phyloP scores from a whole-genome alignment of 1,284 basidiomycete genomes.

The Puccinia horiana region DNA sequence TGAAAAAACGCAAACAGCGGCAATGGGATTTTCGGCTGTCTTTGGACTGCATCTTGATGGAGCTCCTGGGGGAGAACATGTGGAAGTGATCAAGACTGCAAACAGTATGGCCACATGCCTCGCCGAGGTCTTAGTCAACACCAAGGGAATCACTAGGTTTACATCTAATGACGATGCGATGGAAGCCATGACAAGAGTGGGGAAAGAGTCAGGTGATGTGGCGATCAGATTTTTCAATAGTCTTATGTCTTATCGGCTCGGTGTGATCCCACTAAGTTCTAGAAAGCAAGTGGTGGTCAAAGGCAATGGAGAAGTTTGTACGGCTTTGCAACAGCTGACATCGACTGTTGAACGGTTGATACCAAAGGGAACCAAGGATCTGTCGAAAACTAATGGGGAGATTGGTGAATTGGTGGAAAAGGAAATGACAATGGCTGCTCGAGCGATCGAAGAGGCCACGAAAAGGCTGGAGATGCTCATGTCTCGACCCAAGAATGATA shows the following conservation, averaged over 20 bases:
- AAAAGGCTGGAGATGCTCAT: conserved; percentile 85
- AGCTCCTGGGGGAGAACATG: conserved; percentile 87
- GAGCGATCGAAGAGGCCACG: conserved; percentile 90
- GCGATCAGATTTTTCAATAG: conserved; percentile 91
- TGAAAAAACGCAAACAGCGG: conserved; percentile 89
- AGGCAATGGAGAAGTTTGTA: conserved; percentile 81
- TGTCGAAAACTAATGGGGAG: conserved; percentile 82
- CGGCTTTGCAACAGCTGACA: conserved; percentile 78
- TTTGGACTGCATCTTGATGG: conserved; percentile 89
- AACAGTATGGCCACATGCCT: conserved; percentile 94
- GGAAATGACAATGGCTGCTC: conserved; percentile 91
- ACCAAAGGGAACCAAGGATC: conserved; percentile 76
- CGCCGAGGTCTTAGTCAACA: conserved; percentile 84
- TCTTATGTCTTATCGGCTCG: conserved; percentile 88
- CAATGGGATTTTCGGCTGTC: conserved; percentile 91
- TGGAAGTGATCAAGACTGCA: conserved; percentile 95
- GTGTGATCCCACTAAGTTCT: conserved; percentile 64
- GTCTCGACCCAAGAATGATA: conserved; percentile 79
- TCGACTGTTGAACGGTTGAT: conserved; percentile 82
- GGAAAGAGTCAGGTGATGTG: conserved; percentile 81
- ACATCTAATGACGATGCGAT: conserved; percentile 85
- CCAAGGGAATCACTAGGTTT: conserved; percentile 92
- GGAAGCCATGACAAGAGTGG: conserved; percentile 83
- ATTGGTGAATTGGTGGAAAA: conserved; percentile 94
- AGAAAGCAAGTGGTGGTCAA: conserved; percentile 84